Evolutionary conservation across 2,329 filamentous ascomycete species (phyloP), one percentile per base, ranked within the genome.

Genomic region (Aspergillus sp.): DNA sequence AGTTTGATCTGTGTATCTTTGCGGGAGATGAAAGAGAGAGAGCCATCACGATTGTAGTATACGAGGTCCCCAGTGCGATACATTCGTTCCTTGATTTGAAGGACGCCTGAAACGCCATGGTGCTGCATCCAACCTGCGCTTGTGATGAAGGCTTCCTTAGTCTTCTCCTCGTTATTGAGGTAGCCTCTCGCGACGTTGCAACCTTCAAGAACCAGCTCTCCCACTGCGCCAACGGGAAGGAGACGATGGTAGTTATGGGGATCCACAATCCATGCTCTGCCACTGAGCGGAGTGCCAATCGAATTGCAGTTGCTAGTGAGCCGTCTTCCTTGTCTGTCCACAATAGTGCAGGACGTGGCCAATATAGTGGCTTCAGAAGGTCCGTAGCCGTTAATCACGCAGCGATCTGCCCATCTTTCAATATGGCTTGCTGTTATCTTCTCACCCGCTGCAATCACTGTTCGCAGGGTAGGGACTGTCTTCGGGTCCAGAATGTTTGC

Each of bases 171-270:
- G 35, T 72, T 64, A 14, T 68, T 67, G 33, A 79, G 61, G 50
- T 80, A 80, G 4, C 72, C 78, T 13, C 68, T 68, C 1, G 69
- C 75, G 11, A 80, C 65, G 17, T 72, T 73, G 22, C 73, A 73
- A 3, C 77, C 76, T 58, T 78, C 75, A 1, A 80, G 53, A 0
- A 78, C 59, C 47, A 80, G 55, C 56, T 80, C 78, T 13, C 78
- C 78, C 8, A 76, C 65, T 16, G 69, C 70, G 7, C 78, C 78
- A 3, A 78, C 60, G 0, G 76, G 72, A 1, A 74, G 63, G 16
- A 76, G 65, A 1, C 65, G 62, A 45, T 73, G 62, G 47, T 64
- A 59, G 33, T 73, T 69, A 9, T 64, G 58, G 8, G 66, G 64
- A 53, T 76, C 72, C 9, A 73, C 72, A 45, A 75, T 64, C 73